Base-by-base conservation (phyloP, 768 basidiomycete species). In the Mycena rosella region DNA sequence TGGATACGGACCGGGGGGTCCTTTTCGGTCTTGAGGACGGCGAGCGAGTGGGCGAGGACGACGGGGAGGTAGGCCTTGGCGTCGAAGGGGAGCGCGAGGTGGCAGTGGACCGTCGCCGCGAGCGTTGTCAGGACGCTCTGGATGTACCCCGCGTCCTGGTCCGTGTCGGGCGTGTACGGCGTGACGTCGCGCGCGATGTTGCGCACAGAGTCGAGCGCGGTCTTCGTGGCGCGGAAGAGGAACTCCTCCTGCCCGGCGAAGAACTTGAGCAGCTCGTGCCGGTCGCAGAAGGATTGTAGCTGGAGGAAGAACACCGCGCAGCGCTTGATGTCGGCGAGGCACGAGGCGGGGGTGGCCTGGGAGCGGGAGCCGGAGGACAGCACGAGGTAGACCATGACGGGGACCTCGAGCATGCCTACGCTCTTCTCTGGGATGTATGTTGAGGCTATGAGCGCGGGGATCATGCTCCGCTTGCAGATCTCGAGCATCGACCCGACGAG, bases 251-350 rank as follows among this genome's bases (percentile, higher is more conserved):
- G 58, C 13, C 58, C 58, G 20, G 58, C 32, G 8, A 59, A 59
- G 47, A 59, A 59, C 18, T 48, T 59, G 20, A 59, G 30, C 9
- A 59, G 58, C 24, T 59, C 58, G 32, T 59, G 45, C 15, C 20
- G 22, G 58, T 59, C 58, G 29, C 45, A 59, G 22, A 59, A 59
- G 27, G 9, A 34, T 10, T 34, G 58, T 11, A 48, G 22, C 22
- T 59, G 58, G n/a, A 59, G 58, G 34, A 59, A 59, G 22, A 59
- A 59, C 5, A 59, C 58, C 10, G 58, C 58, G 22, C 58, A 59
- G 58, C 58, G 45, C 29, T 59, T 59, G 26, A 59, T 48, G 22
- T 59, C 58, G 9, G 45, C 58, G 30, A 59, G 58, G 22, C 44
- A 59, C 18, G 44, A 36, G 34, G 53, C 53, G 17, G 53, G 53